Evolutionary conservation across 1,139 yeast genomes (phyloP), one percentile per base, ranked within the genome.

Genomic region (Pichia sp.): DNA sequence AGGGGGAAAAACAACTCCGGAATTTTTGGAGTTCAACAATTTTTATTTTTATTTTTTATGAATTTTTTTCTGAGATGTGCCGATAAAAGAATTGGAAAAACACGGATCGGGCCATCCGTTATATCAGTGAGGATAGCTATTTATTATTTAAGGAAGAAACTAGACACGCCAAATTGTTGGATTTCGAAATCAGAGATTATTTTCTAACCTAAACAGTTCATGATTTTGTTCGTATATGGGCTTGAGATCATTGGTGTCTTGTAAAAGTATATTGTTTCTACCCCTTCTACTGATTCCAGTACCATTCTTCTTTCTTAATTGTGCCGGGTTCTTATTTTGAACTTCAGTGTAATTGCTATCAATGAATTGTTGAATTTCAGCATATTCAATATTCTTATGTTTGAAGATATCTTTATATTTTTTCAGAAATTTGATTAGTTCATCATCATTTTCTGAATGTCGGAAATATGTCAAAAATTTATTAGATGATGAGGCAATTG

Each of bases 381-480:
- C 36, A 18, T 9, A 32, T 9, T 18, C 9, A 9, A 36, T 52
- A n/a, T 22, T 22, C 2, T 20, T 35, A 13, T 12, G 13, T 13
- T 35, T 18, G 12, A 35, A 13, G 3, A 1, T 13, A 18, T n/a
- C 15, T 16, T 18, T 32, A n/a, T 32, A 18, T 32, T 32, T 32
- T 32, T 32, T 32, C 13, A 32, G 7, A 18, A 32, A 32, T 32
- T 32, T 32, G 18, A 32, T 4, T 18, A 32, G 5, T 16, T 32
- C 36, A 32, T 26, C 30, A 44, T 59, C 61, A 23, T 47, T 48
- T 35, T 57, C 48, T 53, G 52, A 50, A 44, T 59, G 63, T 25
- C 62, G 52, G 40, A 53, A 55, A 45, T 54, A 59, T 2, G 55
- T 58, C 13, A 59, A 47, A 41, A 59, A 55, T 47, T 52, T 53